Evolutionary conservation across 257 asterid species (phyloP).

Genomic region (Jaltomata sinuosa): DNA sequence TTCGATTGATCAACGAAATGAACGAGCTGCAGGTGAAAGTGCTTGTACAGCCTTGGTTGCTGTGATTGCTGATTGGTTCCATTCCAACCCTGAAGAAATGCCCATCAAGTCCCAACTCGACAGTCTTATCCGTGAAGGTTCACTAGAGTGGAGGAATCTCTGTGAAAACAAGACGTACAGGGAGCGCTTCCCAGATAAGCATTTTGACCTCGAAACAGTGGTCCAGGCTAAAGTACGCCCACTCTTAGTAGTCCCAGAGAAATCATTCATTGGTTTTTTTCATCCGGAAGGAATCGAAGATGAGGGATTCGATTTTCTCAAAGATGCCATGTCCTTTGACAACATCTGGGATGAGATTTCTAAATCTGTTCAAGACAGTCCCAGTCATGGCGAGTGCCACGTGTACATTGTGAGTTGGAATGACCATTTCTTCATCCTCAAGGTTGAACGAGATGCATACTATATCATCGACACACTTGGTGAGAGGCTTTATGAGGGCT

Average conservation of each 20-base stretch:
- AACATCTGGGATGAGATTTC: slow-evolving; percentile 75
- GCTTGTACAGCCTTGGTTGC: slow-evolving; percentile 88
- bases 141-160: slow-evolving; percentile 79
- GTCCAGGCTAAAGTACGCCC: slow-evolving; percentile 57
- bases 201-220: slow-evolving; percentile 81
- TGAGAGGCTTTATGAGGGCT: slow-evolving; percentile 80
- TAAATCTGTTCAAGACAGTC: slow-evolving; percentile 7
- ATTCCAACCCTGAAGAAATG: slow-evolving; percentile 37
- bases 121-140: slow-evolving; percentile 77
- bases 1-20: slow-evolving; percentile 82
- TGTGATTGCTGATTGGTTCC: slow-evolving; percentile 74
- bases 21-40: slow-evolving; percentile 80
- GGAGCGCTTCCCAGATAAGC: slow-evolving; percentile 73
- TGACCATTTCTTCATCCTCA: slow-evolving; percentile 70
- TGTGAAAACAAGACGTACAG: slow-evolving; percentile 46
- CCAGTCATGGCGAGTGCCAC: slow-evolving; percentile 9
- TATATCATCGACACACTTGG: slow-evolving; percentile 78
- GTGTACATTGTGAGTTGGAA: slow-evolving; percentile 81
- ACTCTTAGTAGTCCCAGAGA: slow-evolving; percentile 48
- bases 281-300: slow-evolving; percentile 59
- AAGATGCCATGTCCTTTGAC: slow-evolving; percentile 77
- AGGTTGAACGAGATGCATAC: slow-evolving; percentile 57
- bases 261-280: slow-evolving; percentile 71
- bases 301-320: slow-evolving; percentile 49
- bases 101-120: slow-evolving; percentile 82